Base-by-base conservation (phyloP, 225 moss, liverwort and hornwort genomes). In the Pleurozium schreberi region DNA sequence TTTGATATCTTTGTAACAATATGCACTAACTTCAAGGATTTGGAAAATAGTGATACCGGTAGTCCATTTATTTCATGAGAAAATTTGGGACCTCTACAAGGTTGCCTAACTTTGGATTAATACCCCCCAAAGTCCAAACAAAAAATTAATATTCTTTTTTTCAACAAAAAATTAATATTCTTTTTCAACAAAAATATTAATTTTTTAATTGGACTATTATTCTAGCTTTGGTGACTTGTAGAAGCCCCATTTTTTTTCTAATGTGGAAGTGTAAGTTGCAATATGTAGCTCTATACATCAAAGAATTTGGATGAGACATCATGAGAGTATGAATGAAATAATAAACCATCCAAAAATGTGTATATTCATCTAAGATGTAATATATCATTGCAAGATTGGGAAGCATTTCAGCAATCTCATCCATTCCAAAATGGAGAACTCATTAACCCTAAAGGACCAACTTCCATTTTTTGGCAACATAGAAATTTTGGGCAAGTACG, bases 201-300 rank as follows among this genome's bases (percentile, higher is more conserved):
- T 62, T 28, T 13, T 30, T 30, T 28, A 30, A 5, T 62, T 69
- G 22, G 40, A 69, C 3, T 69, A 4, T 14, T 69, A 7, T n/a
- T 68, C 4, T 1, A 68, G 2, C 6, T n/a, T 5, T 26, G 4
- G 16, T 4, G 12, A 3, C 40, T 0, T 13, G 0, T 40, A 21
- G 6, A n/a, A 12, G 4, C 5, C 6, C 34, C 7, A 23, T 69
- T 40, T 69, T 40, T 23, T 69, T 30, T 30, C 13, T 13, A 40
- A 18, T 73, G 6, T 70, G 10, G 7, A 50, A 19, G 33, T 75
- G 11, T 8, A 50, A 49, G 33, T 50, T 75, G 8, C 20, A 31
- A 50, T 12, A 11, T 50, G 33, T 45, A 16, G 12, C 1, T 49
- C 12, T 0, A 33, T 33, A 49, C 31, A 33, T 75, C 75, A 75